Evolutionary conservation across 2,329 filamentous ascomycete species (phyloP), one percentile per base, ranked within the genome.

Genomic region (Calonectria naviculata): DNA sequence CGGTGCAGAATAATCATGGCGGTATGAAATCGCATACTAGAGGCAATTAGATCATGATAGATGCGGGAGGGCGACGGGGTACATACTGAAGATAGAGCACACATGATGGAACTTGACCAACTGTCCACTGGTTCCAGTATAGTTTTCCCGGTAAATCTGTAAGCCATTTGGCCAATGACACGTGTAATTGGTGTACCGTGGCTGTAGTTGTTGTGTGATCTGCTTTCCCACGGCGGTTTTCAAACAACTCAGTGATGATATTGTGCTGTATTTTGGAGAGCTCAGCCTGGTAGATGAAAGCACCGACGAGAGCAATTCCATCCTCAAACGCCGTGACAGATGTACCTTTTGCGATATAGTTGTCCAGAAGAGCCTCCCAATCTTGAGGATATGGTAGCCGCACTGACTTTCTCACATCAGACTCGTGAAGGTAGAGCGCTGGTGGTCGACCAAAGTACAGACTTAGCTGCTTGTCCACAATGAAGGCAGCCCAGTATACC

Each of bases 61-160:
- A 24, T 12, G 7, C 15, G 10, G 24, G 21, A n/a, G 38, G 4
- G 3, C 0, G 21, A 42, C 1, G 9, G n/a, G 2, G 21, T 36
- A 76, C 81, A 74, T 72, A 82, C 81, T 88, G 86, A 34, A 88
- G 78, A 74, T 87, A 84, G 42, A 88, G 82, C 0, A 88, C 84
- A 38, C 84, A 83, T 2, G 84, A 80, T 3, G 85, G 84, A 4
- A 88, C 83, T 24, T 84, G 81, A 4, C 84, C 85, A 1, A 86
- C 83, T 4, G 84, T 87, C 86, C 86, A 88, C 67, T 87, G 85
- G 63, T 86, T 87, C 86, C 87, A 88, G 69, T 88, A 84, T 29
- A 88, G 76, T 28, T 84, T 86, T 10, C 83, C 81, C 3, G 87
- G 86, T 1, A 88, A 78, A 46, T 80, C 82, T 3, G 83, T 80